Conservation (phyloP, 257 asterid genomes). For the Plantago major region DNA sequence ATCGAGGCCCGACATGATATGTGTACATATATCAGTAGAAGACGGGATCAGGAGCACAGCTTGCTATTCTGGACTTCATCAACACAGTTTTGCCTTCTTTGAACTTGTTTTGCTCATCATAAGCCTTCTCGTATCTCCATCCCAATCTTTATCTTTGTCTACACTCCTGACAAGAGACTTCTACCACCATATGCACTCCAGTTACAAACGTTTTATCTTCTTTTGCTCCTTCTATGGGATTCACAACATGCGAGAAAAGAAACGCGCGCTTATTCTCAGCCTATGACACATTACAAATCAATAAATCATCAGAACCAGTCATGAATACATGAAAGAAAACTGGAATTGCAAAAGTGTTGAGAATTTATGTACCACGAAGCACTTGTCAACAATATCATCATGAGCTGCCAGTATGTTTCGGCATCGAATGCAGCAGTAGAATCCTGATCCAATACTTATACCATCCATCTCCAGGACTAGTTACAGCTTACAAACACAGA, state of each 20-base stretch:
- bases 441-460: slow-evolving; percentile 26
- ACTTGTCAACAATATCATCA: slow-evolving; percentile 55
- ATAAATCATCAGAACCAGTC: too few species aligned
- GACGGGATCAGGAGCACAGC: not conserved
- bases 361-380: slow-evolving; percentile 15
- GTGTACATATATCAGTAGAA: not conserved
- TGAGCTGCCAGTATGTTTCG: slow-evolving; percentile 53
- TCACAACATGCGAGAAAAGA: slow-evolving; percentile 44
- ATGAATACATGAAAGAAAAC: too few species aligned
- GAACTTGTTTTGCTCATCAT: slow-evolving; percentile 46
- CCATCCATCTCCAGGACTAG: not conserved
- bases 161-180: slow-evolving; percentile 52
- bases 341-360: too few species aligned
- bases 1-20: too few species aligned
- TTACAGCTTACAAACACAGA: too few species aligned
- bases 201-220: slow-evolving; percentile 47
- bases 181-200: slow-evolving; percentile 54
- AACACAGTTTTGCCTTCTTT: slow-evolving; percentile 61
- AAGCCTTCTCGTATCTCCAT: slow-evolving; percentile 56
- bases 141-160: slow-evolving; percentile 48
- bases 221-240: slow-evolving; percentile 33
- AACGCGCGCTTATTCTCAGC: slow-evolving; percentile 50
- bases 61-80: slow-evolving; percentile 43
- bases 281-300: too few species aligned
- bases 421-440: slow-evolving; percentile 71